These are phyloP conservation scores for Nakaseomyces bracarensis DNA, from an alignment of 1,139 yeast species.

Conservation along the genomic window DNA sequence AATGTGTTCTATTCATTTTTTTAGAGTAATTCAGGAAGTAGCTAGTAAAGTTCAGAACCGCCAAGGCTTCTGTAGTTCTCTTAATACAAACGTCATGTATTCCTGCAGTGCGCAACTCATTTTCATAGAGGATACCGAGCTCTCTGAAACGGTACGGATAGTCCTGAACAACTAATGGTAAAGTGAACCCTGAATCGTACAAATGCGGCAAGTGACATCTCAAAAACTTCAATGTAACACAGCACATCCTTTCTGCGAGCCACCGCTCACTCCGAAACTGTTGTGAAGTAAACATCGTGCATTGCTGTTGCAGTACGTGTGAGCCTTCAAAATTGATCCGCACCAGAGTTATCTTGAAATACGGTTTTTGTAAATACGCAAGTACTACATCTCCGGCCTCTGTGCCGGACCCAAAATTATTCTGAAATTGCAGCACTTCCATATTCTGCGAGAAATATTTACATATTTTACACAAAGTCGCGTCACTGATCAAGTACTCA, in stretches of 20 bases:
- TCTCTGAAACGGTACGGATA: neutral
- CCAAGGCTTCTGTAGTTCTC: neutral
- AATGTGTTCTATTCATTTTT: neutral
- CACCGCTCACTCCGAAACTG: neutral
- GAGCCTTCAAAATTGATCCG: neutral
- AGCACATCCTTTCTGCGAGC: constrained; percentile 2
- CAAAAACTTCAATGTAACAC: neutral
- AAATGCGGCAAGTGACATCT: constrained; percentile 2
- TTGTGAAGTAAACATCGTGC: neutral
- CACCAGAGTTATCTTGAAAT: constrained; percentile 4
- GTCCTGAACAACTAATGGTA: constrained; percentile 5
- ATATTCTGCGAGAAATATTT: neutral
- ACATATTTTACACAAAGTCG: neutral
- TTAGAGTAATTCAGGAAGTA: constrained; percentile 1
- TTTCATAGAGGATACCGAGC: neutral
- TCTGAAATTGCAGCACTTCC: constrained; percentile 1
- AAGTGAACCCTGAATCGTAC: neutral
- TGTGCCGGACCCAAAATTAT: constrained; percentile 1
- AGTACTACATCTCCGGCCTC: constrained; percentile 6
- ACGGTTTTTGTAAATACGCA: constrained; percentile 5
- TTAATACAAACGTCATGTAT: neutral
- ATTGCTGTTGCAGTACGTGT: constrained; percentile 3
- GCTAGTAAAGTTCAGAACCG: neutral
- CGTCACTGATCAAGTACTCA: neutral
- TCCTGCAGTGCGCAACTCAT: neutral